phyloP scores from a whole-genome alignment of 2,329 filamentous ascomycete genomes.

The Fusarium sp. region DNA sequence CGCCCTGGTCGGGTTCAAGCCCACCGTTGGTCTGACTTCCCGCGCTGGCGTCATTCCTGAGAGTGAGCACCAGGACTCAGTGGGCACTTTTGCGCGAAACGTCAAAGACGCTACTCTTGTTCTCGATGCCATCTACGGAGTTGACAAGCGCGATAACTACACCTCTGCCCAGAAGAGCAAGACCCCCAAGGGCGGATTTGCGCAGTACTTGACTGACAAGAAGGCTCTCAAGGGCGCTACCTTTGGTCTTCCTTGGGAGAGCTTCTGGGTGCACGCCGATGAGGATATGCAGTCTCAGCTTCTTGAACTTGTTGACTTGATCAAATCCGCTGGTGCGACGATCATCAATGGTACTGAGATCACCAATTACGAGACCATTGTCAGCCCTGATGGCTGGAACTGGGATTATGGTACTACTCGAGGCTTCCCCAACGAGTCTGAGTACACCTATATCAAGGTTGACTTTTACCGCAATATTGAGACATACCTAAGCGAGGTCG shows the following conservation, averaged over 20 bases:
- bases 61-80: slow-evolving; percentile 74
- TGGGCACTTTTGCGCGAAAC: slow-evolving; percentile 75
- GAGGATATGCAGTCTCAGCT: slow-evolving; percentile 67
- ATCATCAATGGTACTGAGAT: slow-evolving; percentile 79
- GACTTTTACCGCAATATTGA: slow-evolving; percentile 75
- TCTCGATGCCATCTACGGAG: slow-evolving; percentile 76
- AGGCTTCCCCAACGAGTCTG: slow-evolving; percentile 77
- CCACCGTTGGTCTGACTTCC: slow-evolving; percentile 79
- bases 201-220: slow-evolving; percentile 66
- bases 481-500: slow-evolving; percentile 71
- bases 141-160: slow-evolving; percentile 74
- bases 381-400: slow-evolving; percentile 76
- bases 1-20: slow-evolving; percentile 78
- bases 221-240: slow-evolving; percentile 68
- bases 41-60: slow-evolving; percentile 74
- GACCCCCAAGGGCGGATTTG: slow-evolving; percentile 68
- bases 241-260: slow-evolving; percentile 79
- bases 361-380: slow-evolving; percentile 69
- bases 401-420: slow-evolving; percentile 76
- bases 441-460: slow-evolving; percentile 79
- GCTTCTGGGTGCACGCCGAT: slow-evolving; percentile 75
- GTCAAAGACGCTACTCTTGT: slow-evolving; percentile 76
- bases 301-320: slow-evolving; percentile 59
- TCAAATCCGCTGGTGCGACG: slow-evolving; percentile 72
- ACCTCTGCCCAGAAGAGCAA: slow-evolving; percentile 68